Evolutionary conservation across 2,329 filamentous ascomycete genomes (phyloP), one percentile per base, ranked within the genome.

Genomic region (Neofusicoccum sp.): DNA sequence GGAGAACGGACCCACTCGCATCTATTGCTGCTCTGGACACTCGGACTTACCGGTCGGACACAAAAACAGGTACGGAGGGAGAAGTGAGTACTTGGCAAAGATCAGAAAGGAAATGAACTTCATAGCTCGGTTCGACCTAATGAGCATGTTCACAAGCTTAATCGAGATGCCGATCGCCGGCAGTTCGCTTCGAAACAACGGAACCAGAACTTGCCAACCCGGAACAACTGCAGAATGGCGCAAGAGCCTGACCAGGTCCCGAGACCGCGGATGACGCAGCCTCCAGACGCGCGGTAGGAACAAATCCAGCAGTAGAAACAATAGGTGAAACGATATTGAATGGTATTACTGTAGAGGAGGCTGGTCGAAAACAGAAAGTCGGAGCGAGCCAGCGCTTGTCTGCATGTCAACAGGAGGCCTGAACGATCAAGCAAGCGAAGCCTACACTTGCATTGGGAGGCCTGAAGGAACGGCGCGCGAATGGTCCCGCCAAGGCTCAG

Each of bases 361-460:
- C 6, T 26, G 7, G 11, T 31, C 49, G 3, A 43, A 54, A 11
- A 56, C 28, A 26, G 51, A 3, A 44, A 56, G 9, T 26, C 51
- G 51, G 38, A 33, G 38, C 51, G 51, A 56, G 38, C 51, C 51
- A 43, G 51, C 36, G 28, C n/a, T 24, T 26, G 6, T 36, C 38
- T 56, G 51, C 51, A 56, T 56, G 26, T 44, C 51, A 43, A 43
- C 28, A 41, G 51, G 40, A 43, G 51, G 51, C 51, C 51, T 56
- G 4, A 24, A 14, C 26, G 38, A 40, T 40, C 24, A 40, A 40
- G 49, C 49, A 41, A n/a, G 33, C 36, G n/a, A 43, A 43, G 38
- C 24, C 14, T 16, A n/a, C 3, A 2, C 26, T 3, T 31, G 36
- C 14, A 24, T 24, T 41, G 26, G 51, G 28, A 40, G 51, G 51